Conservation (phyloP, 805 yeast genomes). For the Candida glaebosa region DNA sequence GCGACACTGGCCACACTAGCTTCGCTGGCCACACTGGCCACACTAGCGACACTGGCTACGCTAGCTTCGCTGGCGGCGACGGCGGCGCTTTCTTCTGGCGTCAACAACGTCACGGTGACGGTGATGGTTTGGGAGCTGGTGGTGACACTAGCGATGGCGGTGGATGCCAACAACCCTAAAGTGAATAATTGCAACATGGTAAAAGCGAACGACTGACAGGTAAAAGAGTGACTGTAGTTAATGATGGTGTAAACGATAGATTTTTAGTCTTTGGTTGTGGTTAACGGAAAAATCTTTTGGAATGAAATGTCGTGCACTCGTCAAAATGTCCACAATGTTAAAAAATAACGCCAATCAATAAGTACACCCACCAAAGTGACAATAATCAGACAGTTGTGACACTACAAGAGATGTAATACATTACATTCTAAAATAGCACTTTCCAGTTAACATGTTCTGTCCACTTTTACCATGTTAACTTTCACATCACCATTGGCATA, state of each 20-base stretch:
- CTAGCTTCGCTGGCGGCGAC: slow-evolving; percentile 14
- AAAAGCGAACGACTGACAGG: slow-evolving; percentile 10
- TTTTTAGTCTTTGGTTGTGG: too few species aligned
- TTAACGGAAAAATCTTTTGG: too few species aligned
- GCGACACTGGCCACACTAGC: slow-evolving; percentile 10
- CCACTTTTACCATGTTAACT: too few species aligned
- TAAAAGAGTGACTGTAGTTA: slow-evolving; percentile 5
- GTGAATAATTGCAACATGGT: slow-evolving; percentile 12
- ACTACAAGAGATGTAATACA: too few species aligned
- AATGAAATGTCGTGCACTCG: background rate
- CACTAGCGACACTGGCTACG: slow-evolving; percentile 11
- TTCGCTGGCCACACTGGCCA: slow-evolving; percentile 10
- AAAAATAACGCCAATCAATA: too few species aligned
- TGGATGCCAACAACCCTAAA: slow-evolving; percentile 13
- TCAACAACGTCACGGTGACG: slow-evolving; percentile 42
- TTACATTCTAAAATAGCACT: too few species aligned
- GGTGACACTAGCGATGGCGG: slow-evolving; percentile 25
- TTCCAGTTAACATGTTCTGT: background rate
- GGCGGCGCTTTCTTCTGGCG: slow-evolving; percentile 37
- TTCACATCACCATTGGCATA: too few species aligned
- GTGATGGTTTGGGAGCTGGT: slow-evolving; percentile 44
- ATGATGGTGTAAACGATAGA: background rate
- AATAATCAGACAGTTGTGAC: too few species aligned
- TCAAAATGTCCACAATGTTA: background rate
- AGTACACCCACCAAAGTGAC: too few species aligned